Evolutionary conservation across 805 yeast genomes (phyloP).

Genomic region (Metschnikowia chrysomelidarum): DNA sequence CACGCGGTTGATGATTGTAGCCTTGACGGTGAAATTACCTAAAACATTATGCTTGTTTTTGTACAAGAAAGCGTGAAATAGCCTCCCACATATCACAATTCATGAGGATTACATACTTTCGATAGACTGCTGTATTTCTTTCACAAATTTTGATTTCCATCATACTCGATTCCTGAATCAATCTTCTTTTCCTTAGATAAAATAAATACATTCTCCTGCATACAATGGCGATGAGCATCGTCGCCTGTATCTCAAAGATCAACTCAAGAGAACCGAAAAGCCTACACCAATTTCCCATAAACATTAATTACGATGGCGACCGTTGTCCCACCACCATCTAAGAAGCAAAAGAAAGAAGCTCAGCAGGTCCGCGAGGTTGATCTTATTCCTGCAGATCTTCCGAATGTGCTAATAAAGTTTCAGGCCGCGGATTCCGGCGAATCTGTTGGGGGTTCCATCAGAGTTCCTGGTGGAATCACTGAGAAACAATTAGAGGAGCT

Average conservation of each 20-base stretch:
- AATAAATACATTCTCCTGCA: slow-evolving; percentile 28
- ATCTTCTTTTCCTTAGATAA: slow-evolving; percentile 30
- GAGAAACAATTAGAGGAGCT: slow-evolving; percentile 87
- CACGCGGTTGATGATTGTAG: no score
- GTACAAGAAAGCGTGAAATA: no score
- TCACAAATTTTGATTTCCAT: no score
- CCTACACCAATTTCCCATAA: neutral
- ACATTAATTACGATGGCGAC: slow-evolving; percentile 67
- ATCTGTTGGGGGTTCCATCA: slow-evolving; percentile 72
- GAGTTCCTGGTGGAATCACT: slow-evolving; percentile 88
- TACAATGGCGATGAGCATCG: slow-evolving; percentile 21
- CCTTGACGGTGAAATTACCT: no score
- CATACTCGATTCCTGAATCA: no score
- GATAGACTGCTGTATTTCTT: no score
- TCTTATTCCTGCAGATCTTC: slow-evolving; percentile 72
- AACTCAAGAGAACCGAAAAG: no score
- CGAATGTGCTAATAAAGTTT: slow-evolving; percentile 83
- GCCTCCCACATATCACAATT: no score
- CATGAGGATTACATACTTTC: no score
- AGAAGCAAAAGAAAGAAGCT: slow-evolving; percentile 79
- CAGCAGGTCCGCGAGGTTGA: slow-evolving; percentile 77
- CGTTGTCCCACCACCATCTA: slow-evolving; percentile 87
- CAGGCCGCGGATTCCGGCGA: slow-evolving; percentile 95
- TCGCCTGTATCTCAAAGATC: no score
- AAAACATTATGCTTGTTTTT: no score